Conservation (phyloP, 345 rosid species). For the Stellera chamaejasme region DNA sequence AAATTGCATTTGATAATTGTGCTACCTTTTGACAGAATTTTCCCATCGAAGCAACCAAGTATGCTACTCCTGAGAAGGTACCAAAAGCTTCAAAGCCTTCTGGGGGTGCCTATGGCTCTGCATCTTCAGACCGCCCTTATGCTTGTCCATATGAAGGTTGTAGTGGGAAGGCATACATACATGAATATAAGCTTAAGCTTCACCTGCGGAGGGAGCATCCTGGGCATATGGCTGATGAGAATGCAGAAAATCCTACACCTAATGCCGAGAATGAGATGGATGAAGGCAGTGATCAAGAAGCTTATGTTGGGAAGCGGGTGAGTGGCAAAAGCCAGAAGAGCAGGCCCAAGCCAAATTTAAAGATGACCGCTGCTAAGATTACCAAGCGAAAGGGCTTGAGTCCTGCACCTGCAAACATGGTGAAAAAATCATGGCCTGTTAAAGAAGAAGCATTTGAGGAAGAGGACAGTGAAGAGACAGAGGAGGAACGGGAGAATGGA, state of each 20-base stretch:
- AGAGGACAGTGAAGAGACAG: slow-evolving; percentile 89
- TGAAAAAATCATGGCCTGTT: slow-evolving; percentile 53
- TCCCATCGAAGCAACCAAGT: slow-evolving; percentile 48
- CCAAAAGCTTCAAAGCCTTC: slow-evolving; percentile 50
- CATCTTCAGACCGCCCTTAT: slow-evolving; percentile 78
- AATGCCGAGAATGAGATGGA: slow-evolving; percentile 62
- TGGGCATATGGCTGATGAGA: slow-evolving; percentile 64
- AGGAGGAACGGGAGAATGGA: slow-evolving; percentile 80
- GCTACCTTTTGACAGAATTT: slow-evolving; percentile 31
- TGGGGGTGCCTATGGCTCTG: slow-evolving; percentile 42
- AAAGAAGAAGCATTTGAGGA: slow-evolving; percentile 57
- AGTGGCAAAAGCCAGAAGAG: slow-evolving; percentile 58
- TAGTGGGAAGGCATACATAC: slow-evolving; percentile 79
- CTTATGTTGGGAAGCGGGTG: slow-evolving; percentile 44
- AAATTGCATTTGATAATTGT: slow-evolving; percentile 5
- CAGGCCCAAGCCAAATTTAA: slow-evolving; percentile 54
- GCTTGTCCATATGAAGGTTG: slow-evolving; percentile 91
- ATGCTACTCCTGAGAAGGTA: slow-evolving; percentile 67
- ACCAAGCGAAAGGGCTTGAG: slow-evolving; percentile 50
- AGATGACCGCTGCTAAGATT: slow-evolving; percentile 56
- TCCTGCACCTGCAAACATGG: slow-evolving; percentile 34
- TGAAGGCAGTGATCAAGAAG: slow-evolving; percentile 80
- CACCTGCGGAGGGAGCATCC: slow-evolving; percentile 95
- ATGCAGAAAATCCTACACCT: slow-evolving; percentile 41
- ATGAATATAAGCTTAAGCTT: slow-evolving; percentile 96